A percentile compares a stretch with the other conserved stretches of the same genome.
phyloP scores from a whole-genome alignment of 2,329 filamentous ascomycete species.

The Huntiella abstrusa region DNA sequence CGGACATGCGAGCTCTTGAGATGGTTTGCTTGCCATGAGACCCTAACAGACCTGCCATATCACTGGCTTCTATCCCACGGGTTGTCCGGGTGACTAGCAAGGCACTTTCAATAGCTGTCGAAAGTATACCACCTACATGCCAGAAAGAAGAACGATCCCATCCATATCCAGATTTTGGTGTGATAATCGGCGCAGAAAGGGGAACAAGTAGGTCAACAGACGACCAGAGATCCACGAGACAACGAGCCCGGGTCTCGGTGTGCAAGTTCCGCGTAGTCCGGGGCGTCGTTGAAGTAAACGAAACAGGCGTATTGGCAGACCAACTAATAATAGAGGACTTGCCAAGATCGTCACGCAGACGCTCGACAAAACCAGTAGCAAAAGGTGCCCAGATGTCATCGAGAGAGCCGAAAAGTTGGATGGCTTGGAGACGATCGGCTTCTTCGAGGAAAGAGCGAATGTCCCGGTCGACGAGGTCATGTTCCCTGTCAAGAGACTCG shows the following conservation, averaged over 20 bases:
- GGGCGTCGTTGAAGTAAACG: neutral
- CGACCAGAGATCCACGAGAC: slow-evolving; percentile 47
- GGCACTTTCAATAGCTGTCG: slow-evolving; percentile 58
- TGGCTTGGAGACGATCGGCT: slow-evolving; percentile 75
- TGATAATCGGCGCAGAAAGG: slow-evolving; percentile 36
- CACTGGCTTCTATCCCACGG: slow-evolving; percentile 32
- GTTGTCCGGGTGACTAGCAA: slow-evolving; percentile 30
- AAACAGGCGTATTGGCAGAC: slow-evolving; percentile 46
- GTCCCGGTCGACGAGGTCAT: slow-evolving; percentile 81
- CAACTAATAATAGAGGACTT: slow-evolving; percentile 78
- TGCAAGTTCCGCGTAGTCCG: slow-evolving; percentile 26
- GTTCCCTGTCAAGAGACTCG: slow-evolving; percentile 50
- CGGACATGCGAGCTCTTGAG: slow-evolving; percentile 51
- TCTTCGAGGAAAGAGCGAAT: slow-evolving; percentile 78
- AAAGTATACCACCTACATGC: slow-evolving; percentile 62
- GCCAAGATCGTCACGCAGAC: slow-evolving; percentile 73
- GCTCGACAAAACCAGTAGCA: slow-evolving; percentile 51
- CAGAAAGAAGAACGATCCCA: slow-evolving; percentile 50
- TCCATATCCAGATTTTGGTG: slow-evolving; percentile 12
- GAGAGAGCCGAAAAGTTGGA: slow-evolving; percentile 54
- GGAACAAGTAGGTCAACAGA: slow-evolving; percentile 66
- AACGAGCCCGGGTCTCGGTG: slow-evolving; percentile 55
- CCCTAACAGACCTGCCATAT: slow-evolving; percentile 49
- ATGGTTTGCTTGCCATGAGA: slow-evolving; percentile 63
- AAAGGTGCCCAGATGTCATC: slow-evolving; percentile 77